Conservation (phyloP, 2,329 filamentous ascomycete genomes). For the Botrytis medusae region DNA sequence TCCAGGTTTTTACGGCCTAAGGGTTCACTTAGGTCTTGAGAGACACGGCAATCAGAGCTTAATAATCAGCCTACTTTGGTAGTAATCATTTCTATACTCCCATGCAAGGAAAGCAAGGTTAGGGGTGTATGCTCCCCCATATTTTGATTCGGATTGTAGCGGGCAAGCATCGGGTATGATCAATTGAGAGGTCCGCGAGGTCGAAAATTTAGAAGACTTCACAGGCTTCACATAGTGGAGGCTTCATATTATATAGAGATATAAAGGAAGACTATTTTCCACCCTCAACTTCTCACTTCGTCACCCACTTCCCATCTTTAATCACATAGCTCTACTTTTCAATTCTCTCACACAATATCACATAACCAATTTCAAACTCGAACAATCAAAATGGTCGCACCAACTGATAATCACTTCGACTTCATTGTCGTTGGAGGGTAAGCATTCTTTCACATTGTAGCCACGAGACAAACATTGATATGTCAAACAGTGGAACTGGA, state of each 20-base stretch:
- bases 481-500: too few relatives aligned
- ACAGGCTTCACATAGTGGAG: neutral
- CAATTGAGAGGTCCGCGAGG: neutral
- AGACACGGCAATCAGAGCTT: neutral
- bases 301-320: neutral
- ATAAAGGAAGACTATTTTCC: neutral
- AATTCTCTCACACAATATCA: neutral
- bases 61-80: neutral
- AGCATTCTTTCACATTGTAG: too few relatives aligned
- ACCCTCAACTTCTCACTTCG: neutral
- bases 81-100: neutral
- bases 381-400: neutral
- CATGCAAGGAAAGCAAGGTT: neutral
- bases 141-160: neutral
- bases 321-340: neutral
- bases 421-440: too few relatives aligned
- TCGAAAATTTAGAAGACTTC: neutral
- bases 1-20: neutral
- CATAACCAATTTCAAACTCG: neutral
- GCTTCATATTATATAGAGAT: neutral
- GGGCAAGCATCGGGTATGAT: neutral
- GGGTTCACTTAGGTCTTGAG: neutral
- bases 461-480: too few relatives aligned
- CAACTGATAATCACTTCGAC: neutral
- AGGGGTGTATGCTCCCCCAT: neutral